Base-by-base conservation (phyloP, 2,329 filamentous ascomycete species). In the Alternaria brassicae region DNA sequence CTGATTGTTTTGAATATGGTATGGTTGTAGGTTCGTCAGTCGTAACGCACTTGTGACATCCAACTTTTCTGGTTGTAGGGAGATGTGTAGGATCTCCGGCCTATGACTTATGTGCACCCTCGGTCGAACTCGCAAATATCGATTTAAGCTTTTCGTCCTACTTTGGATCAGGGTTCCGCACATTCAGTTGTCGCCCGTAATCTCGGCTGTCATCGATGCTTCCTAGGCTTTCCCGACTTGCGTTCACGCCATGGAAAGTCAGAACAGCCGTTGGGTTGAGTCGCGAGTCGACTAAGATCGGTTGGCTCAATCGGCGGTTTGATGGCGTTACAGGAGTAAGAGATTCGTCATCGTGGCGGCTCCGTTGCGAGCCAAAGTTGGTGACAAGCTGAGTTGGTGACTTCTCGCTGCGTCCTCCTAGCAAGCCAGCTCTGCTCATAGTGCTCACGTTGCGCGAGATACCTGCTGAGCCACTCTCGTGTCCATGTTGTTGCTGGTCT, bases 201-300 rank as follows among this genome's bases (percentile, higher is more conserved):
- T 84, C 82, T 37, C 75, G 75, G 55, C 79, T 79, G 58, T 81
- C 79, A 55, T 82, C 79, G 52, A 82, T 74, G 54, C 81, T 83
- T 42, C 76, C 78, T 41, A 83, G 72, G 50, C 81, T 82, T 23
- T 79, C 75, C 21, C 78, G 78, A 58, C 81, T 83, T 17, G 74
- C 73, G 58, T 82, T 83, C 19, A 62, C 62, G 17, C 59, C 63
- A n/a, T 79, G 78, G 42, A 81, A 77, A 34, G 75, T 76, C 67
- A 82, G 80, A 27, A 83, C 73, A 3, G 80, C 80, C 6, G 77
- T 77, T 3, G 82, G 82, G 56, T 84, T 83, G 23, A 84, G 74
- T 23, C 82, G 74, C 59, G 82, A 81, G 56, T 84, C 82, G 60
- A 81, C 80, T 30, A 83, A 74, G 56, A 81, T 68, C 3, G 81